Conservation (phyloP, 2,329 filamentous ascomycete genomes). For the Celoporthe dispersa region DNA sequence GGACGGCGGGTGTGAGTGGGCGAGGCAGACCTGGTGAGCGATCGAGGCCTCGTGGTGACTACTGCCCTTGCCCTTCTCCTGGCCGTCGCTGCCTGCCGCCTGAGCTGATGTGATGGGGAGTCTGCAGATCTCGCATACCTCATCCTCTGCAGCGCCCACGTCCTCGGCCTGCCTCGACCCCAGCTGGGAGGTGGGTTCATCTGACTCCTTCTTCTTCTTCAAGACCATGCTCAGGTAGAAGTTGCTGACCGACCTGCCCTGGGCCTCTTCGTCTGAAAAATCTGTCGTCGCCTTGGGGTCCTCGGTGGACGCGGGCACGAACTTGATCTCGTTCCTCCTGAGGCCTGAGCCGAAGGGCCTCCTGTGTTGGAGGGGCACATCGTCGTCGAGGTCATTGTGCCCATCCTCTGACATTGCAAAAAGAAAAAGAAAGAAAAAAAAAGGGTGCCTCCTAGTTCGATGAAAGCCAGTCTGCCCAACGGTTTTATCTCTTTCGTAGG, state of each 20-base stretch:
- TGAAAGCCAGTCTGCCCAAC: too few species aligned
- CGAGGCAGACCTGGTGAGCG: constrained; percentile 72
- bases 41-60: constrained; percentile 62
- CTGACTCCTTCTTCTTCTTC: constrained; percentile 47
- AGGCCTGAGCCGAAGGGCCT: constrained; percentile 61
- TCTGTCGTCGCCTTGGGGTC: constrained; percentile 38
- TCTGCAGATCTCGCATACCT: constrained; percentile 62
- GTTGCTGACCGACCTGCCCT: constrained; percentile 52
- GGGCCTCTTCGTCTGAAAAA: constrained; percentile 21
- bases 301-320: constrained; percentile 57
- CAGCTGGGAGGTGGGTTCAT: constrained; percentile 23
- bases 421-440: too few species aligned
- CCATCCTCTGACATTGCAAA: constrained; percentile 28
- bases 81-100: constrained; percentile 32
- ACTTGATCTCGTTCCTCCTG: constrained; percentile 57
- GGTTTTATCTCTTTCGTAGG: neutral
- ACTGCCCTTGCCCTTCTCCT: constrained; percentile 30
- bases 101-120: constrained; percentile 50
- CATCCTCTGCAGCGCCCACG: neutral
- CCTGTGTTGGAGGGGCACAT: constrained; percentile 57
- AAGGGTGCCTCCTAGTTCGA: too few species aligned
- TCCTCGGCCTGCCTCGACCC: constrained; percentile 30
- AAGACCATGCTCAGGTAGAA: constrained; percentile 71
- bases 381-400: constrained; percentile 47
- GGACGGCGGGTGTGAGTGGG: constrained; percentile 74